Percentiles rank a stretch among this genome's conserved stretches.
Evolutionary conservation across 306 rosid genomes (phyloP).

Genomic region (Begonia peltatifolia): DNA sequence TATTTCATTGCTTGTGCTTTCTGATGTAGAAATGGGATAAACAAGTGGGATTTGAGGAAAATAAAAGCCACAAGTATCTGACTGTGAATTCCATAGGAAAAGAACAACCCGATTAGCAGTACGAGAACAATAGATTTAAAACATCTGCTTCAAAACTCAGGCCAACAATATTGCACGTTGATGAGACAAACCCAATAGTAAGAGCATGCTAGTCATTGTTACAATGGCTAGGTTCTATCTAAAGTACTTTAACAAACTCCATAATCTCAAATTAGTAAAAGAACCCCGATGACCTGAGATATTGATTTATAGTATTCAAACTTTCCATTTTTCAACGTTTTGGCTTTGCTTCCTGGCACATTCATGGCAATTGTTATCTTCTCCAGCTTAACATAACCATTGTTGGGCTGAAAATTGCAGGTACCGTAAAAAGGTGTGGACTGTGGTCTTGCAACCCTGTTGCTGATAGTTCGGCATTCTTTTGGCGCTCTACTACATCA

Average conservation of each 20-base stretch:
- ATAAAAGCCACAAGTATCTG: no score
- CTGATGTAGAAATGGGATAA: no score
- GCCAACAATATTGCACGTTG: no score
- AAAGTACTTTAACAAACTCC: background rate
- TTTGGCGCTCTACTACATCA: conserved; percentile 6
- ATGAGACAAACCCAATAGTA: no score
- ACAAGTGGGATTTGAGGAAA: no score
- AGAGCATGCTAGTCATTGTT: background rate
- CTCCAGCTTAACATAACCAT: conserved; percentile 1
- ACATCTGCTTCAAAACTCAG: no score
- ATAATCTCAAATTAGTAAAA: no score
- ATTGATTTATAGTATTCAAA: background rate
- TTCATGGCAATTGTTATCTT: background rate
- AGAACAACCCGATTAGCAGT: no score
- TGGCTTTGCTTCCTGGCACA: background rate
- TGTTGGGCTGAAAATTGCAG: conserved; percentile 2
- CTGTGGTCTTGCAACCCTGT: conserved; percentile 2
- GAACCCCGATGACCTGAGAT: background rate
- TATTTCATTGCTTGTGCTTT: no score
- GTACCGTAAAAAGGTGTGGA: background rate
- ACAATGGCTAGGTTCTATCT: background rate
- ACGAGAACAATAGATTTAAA: no score
- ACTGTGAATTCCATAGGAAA: no score
- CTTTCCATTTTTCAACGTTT: background rate
- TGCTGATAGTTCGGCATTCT: conserved; percentile 4